phyloP scores from a whole-genome alignment of 192 early-diverging fungal genomes.

The Rhizophagus sp. region DNA sequence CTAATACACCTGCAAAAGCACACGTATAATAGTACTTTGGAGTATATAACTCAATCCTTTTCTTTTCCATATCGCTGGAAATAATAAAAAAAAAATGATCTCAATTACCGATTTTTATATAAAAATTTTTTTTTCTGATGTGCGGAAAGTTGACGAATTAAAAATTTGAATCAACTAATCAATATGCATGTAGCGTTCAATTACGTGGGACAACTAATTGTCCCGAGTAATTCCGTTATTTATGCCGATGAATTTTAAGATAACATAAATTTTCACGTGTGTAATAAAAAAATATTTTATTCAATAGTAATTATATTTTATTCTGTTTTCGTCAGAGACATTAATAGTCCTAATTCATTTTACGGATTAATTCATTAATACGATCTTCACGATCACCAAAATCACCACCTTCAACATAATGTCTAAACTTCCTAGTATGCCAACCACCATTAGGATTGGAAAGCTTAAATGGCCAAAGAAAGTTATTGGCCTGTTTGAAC shows the following conservation, averaged over 20 bases:
- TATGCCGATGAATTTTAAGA: no score
- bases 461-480: constrained; percentile 99
- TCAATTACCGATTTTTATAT: neutral
- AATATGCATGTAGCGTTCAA: neutral
- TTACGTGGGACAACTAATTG: no score
- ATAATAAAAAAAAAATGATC: neutral
- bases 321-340: no score
- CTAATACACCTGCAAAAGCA: constrained; percentile 41
- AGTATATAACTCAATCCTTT: constrained; percentile 32
- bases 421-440: constrained; percentile 87
- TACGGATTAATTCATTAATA: constrained; percentile 95
- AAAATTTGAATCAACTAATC: neutral
- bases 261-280: no score
- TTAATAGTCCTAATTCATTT: constrained; percentile 82
- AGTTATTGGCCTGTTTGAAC: constrained; percentile 96
- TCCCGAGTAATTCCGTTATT: no score
- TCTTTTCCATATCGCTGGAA: neutral
- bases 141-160: neutral
- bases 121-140: neutral
- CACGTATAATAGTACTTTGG: constrained; percentile 42
- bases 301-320: no score
- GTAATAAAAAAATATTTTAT: no score
- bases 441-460: constrained; percentile 98
- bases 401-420: constrained; percentile 99
- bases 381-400: constrained; percentile 94